Conservation (phyloP, 352 stramenopile genomes). For the Globisporangium apiculatum region DNA sequence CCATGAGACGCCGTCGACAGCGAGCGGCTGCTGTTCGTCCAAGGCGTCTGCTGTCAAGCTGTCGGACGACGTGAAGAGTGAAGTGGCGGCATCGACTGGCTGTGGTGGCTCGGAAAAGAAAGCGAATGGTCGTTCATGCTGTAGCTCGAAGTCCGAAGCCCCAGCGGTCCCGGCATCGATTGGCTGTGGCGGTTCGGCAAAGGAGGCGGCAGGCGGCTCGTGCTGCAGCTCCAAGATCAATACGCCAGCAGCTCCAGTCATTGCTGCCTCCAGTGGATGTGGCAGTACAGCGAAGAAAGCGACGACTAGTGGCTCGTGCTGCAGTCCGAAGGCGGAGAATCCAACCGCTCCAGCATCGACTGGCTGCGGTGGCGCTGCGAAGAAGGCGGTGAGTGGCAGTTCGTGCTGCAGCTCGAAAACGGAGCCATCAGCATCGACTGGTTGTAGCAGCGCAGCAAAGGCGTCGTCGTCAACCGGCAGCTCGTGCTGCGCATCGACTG, state of each 20-base stretch:
- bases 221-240: conserved; percentile 1
- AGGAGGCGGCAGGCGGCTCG: neutral
- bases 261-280: neutral
- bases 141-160: too few species aligned
- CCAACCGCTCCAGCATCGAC: neutral
- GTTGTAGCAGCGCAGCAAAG: too few species aligned
- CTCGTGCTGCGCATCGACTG: conserved; percentile 1
- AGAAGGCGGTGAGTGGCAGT: neutral
- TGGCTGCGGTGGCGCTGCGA: conserved; percentile 1
- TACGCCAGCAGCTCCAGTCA: neutral
- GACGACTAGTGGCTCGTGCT: too few species aligned
- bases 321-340: too few species aligned
- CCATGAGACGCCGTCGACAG: neutral
- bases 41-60: conserved; percentile 5
- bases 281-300: neutral
- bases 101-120: neutral
- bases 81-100: neutral
- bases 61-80: neutral
- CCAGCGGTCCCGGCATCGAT: neutral
- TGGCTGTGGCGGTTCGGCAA: neutral
- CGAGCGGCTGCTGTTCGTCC: conserved; percentile 10
- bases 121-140: too few species aligned
- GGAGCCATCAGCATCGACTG: neutral
- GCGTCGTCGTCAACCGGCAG: neutral
- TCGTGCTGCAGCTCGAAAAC: conserved; percentile 1